These are phyloP conservation scores for Komagataella pastoris DNA, from an alignment of 805 yeast species.

Conservation along the genomic window DNA sequence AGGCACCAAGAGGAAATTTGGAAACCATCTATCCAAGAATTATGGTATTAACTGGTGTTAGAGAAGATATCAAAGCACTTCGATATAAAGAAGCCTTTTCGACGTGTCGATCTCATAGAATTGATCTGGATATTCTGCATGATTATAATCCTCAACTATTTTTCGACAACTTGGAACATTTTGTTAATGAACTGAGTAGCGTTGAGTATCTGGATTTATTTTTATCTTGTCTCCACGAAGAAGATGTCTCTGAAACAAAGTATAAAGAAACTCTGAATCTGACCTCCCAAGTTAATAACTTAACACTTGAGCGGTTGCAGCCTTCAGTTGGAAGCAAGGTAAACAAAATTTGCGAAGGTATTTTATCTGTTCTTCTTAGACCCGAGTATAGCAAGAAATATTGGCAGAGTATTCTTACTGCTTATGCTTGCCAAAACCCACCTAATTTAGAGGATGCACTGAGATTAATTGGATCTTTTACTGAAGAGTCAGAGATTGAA, in stretches of 20 bases:
- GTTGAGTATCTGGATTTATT: conserved; percentile 78
- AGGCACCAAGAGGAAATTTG: conserved; percentile 92
- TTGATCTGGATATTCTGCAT: conserved; percentile 78
- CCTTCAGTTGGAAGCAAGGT: conserved; percentile 28
- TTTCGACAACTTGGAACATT: conserved; percentile 43
- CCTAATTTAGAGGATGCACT: conserved; percentile 74
- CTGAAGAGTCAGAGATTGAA: conserved; percentile 32
- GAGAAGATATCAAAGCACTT: conserved; percentile 45
- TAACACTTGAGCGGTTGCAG: not conserved
- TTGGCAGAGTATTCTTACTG: conserved; percentile 72
- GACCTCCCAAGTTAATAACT: conserved; percentile 1
- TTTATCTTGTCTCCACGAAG: conserved; percentile 74
- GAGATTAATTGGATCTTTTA: conserved; percentile 39
- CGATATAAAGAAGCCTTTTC: conserved; percentile 64
- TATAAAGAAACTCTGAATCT: conserved; percentile 56
- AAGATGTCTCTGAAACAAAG: conserved; percentile 71
- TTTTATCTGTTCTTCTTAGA: conserved; percentile 40
- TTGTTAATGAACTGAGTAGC: conserved; percentile 56
- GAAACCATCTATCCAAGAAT: conserved; percentile 92
- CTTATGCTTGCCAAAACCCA: conserved; percentile 85
- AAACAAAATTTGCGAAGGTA: conserved; percentile 62
- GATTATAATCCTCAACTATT: conserved; percentile 75
- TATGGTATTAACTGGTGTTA: conserved; percentile 75
- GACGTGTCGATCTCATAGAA: conserved; percentile 81
- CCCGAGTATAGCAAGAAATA: conserved; percentile 43